Evolutionary conservation across 1,139 yeast genomes (phyloP).

Genomic region (Yamadazyma blattariae): DNA sequence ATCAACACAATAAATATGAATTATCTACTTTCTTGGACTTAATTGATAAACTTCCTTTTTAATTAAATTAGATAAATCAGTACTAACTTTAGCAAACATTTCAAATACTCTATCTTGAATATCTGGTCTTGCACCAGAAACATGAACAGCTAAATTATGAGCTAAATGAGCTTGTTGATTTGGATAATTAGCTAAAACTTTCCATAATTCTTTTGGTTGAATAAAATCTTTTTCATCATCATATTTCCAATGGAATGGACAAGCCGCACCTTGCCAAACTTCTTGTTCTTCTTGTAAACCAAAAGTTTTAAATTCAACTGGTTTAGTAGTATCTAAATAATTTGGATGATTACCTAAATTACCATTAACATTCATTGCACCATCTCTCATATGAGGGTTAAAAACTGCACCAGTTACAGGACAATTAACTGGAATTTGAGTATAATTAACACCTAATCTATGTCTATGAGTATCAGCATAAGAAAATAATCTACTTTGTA

Average conservation of each 20-base stretch:
- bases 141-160: slow-evolving; percentile 80
- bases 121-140: slow-evolving; percentile 62
- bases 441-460: slow-evolving; percentile 65
- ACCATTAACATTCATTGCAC: slow-evolving; percentile 79
- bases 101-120: slow-evolving; percentile 80
- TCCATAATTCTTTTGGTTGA: slow-evolving; percentile 66
- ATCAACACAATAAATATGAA: too few relatives aligned
- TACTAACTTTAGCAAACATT: slow-evolving; percentile 71
- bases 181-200: slow-evolving; percentile 69
- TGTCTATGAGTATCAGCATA: slow-evolving; percentile 79
- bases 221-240: slow-evolving; percentile 66
- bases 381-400: slow-evolving; percentile 80
- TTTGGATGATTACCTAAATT: slow-evolving; percentile 86
- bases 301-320: slow-evolving; percentile 48
- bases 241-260: slow-evolving; percentile 84
- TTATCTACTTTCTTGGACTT: slow-evolving; percentile 45
- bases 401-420: slow-evolving; percentile 47
- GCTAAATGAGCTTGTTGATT: slow-evolving; percentile 84
- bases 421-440: slow-evolving; percentile 73
- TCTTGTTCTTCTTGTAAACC: slow-evolving; percentile 66
- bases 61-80: slow-evolving; percentile 56
- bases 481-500: slow-evolving; percentile 81
- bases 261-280: slow-evolving; percentile 84
- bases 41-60: slow-evolving; percentile 60
- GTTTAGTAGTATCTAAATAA: slow-evolving; percentile 61